A percentile compares a stretch with the other conserved stretches of the same genome.
phyloP scores from a whole-genome alignment of 2,329 filamentous ascomycete species.

The Penicillium sp. region DNA sequence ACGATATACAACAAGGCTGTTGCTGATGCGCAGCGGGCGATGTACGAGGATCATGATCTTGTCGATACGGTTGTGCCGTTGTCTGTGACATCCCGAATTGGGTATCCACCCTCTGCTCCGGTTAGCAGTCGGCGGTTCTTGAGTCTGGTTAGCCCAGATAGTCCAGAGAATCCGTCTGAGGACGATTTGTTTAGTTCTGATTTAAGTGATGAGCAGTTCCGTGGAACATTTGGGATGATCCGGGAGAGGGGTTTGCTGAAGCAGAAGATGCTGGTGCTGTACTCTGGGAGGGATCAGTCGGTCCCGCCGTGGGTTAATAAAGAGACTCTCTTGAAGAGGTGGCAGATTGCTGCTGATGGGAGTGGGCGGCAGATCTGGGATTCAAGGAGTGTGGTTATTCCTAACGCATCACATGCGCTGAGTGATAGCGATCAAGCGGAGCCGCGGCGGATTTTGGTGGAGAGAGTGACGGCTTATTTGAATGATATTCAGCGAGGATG shows the following conservation, averaged over 20 bases:
- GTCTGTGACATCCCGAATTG: constrained; percentile 29
- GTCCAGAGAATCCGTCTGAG: constrained; percentile 60
- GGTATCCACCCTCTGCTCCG: constrained; percentile 36
- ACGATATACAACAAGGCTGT: constrained; percentile 25
- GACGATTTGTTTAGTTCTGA: constrained; percentile 85
- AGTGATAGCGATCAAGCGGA: constrained; percentile 37
- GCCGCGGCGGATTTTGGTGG: constrained; percentile 48
- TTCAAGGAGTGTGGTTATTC: constrained; percentile 46
- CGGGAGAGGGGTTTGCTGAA: constrained; percentile 33
- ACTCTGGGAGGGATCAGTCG: constrained; percentile 47
- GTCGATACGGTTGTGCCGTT: constrained; percentile 33
- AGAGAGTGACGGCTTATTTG: constrained; percentile 53
- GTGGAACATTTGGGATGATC: constrained; percentile 60
- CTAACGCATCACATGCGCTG: constrained; percentile 37
- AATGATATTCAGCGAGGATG: constrained; percentile 21
- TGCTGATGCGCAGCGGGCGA: constrained; percentile 15
- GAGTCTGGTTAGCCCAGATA: constrained; percentile 51
- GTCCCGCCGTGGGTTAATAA: constrained; percentile 47
- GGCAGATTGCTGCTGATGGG: constrained; percentile 39
- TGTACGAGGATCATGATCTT: constrained; percentile 18
- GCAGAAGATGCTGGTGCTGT: constrained; percentile 42
- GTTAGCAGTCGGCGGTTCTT: constrained; percentile 58
- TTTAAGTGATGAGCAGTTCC: constrained; percentile 57
- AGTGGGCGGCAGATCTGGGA: constrained; percentile 44
- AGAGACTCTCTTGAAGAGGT: constrained; percentile 40